Percentiles rank a stretch among this genome's conserved stretches.
Conservation (phyloP, 257 asterid species). For the Penstemon eatonii region DNA sequence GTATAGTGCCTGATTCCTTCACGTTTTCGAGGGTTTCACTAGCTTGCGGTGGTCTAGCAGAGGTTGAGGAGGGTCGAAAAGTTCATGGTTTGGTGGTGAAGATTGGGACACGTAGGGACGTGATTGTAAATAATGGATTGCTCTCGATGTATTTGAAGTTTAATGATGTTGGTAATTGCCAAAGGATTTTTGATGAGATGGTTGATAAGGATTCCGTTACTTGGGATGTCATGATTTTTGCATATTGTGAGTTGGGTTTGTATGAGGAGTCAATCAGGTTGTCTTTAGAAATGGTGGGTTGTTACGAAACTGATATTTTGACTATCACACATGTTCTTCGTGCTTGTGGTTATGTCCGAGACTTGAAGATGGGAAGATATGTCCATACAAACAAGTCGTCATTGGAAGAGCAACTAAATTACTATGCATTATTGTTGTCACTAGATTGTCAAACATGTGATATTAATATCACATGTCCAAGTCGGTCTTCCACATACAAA, state of each 20-base stretch:
- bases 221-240: conserved; percentile 78
- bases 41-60: conserved; percentile 64
- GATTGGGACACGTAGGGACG: conserved; percentile 51
- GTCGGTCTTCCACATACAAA: conserved; percentile 47
- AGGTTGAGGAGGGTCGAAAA: conserved; percentile 53
- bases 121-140: conserved; percentile 56
- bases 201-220: conserved; percentile 58
- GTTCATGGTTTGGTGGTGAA: conserved; percentile 69
- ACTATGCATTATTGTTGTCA: too few species aligned
- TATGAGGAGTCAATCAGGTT: conserved; percentile 55
- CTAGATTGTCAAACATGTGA: too few species aligned
- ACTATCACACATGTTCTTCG: conserved; percentile 63
- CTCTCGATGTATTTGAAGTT: conserved; percentile 73
- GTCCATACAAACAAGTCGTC: conserved; percentile 33
- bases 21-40: conserved; percentile 53
- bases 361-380: conserved; percentile 55
- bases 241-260: conserved; percentile 50
- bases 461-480: conserved; percentile 17
- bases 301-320: conserved; percentile 60
- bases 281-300: conserved; percentile 51
- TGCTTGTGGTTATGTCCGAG: conserved; percentile 67
- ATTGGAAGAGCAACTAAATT: too few species aligned
- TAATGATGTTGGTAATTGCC: conserved; percentile 43
- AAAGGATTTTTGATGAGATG: conserved; percentile 58
- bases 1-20: conserved; percentile 54